These are phyloP conservation scores for Periconia macrospinosa DNA, from an alignment of 2,329 filamentous ascomycete genomes.

Conservation along the genomic window DNA sequence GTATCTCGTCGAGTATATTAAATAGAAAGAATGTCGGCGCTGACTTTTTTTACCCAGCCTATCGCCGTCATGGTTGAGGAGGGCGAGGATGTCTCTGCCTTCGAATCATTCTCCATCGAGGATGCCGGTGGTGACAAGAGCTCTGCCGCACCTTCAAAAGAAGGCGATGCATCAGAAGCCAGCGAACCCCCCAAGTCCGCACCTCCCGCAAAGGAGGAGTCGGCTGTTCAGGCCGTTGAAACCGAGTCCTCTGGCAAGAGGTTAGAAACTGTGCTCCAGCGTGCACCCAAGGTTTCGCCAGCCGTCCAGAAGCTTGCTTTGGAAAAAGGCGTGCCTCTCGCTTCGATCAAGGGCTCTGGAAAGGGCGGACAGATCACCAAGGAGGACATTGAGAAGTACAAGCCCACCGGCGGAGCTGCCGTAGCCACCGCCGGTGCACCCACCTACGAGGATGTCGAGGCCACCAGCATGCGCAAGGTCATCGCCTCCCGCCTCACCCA, in stretches of 20 bases:
- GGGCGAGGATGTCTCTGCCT: slow-evolving; percentile 81
- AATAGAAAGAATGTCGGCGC: slow-evolving; percentile 9
- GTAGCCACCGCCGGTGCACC: slow-evolving; percentile 60
- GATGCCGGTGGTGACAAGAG: slow-evolving; percentile 87
- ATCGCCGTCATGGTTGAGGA: slow-evolving; percentile 96
- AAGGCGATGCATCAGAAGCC: slow-evolving; percentile 60
- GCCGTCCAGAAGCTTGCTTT: slow-evolving; percentile 80
- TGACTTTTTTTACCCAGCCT: slow-evolving; percentile 62
- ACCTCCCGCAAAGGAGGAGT: slow-evolving; percentile 51
- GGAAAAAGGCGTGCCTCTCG: slow-evolving; percentile 79
- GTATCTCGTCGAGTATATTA: not conserved
- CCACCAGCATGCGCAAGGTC: slow-evolving; percentile 95
- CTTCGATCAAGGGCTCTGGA: slow-evolving; percentile 82
- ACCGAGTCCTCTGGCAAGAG: slow-evolving; percentile 73
- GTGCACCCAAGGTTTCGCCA: slow-evolving; percentile 72
- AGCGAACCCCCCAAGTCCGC: slow-evolving; percentile 65
- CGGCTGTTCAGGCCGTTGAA: slow-evolving; percentile 65
- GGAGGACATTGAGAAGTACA: slow-evolving; percentile 88
- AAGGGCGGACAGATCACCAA: slow-evolving; percentile 85
- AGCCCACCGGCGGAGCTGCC: slow-evolving; percentile 56
- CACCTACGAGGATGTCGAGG: slow-evolving; percentile 79
- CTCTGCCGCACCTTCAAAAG: slow-evolving; percentile 64
- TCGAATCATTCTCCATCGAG: slow-evolving; percentile 83
- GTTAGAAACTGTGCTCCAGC: slow-evolving; percentile 81
- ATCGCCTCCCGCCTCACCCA: slow-evolving; percentile 89